Conservation (phyloP, 1,284 basidiomycete species). For the Apiotrichum domesticum region DNA sequence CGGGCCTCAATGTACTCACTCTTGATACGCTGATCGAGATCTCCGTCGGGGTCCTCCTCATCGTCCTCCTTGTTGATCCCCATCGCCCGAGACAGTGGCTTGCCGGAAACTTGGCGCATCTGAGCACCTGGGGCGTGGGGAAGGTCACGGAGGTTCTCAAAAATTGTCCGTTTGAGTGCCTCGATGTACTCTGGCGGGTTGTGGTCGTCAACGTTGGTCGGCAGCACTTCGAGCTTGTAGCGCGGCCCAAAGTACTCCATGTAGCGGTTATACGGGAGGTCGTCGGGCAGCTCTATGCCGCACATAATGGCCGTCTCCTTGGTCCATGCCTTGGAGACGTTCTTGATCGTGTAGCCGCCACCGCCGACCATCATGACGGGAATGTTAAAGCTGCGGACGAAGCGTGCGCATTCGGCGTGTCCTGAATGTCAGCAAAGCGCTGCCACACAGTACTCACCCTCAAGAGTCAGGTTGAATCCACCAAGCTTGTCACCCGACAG, state of each 20-base stretch:
- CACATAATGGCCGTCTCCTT: constrained; percentile 94
- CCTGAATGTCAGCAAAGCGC: constrained; percentile 31
- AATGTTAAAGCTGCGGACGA: constrained; percentile 74
- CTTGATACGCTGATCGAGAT: constrained; percentile 42
- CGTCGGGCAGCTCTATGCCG: constrained; percentile 74
- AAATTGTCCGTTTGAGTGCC: constrained; percentile 63
- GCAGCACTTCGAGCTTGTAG: constrained; percentile 84
- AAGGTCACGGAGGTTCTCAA: constrained; percentile 72
- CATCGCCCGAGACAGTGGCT: constrained; percentile 32
- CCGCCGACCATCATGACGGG: constrained; percentile 90
- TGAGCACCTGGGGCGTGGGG: constrained; percentile 79
- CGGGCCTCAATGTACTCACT: constrained; percentile 24
- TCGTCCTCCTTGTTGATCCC: constrained; percentile 40
- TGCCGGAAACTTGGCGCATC: constrained; percentile 72
- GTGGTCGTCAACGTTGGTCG: constrained; percentile 90
- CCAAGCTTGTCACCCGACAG: constrained; percentile 93
- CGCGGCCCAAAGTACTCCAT: constrained; percentile 97
- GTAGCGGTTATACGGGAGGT: constrained; percentile 91
- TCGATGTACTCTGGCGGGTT: constrained; percentile 82
- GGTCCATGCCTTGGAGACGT: constrained; percentile 91
- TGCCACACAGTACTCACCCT: constrained; percentile 52
- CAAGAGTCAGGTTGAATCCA: constrained; percentile 92
- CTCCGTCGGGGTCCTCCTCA: constrained; percentile 44
- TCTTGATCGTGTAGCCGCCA: constrained; percentile 89
- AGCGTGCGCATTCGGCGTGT: constrained; percentile 85